phyloP scores from a whole-genome alignment of 1,284 basidiomycete genomes.

The Lentinula novae-zelandiae region DNA sequence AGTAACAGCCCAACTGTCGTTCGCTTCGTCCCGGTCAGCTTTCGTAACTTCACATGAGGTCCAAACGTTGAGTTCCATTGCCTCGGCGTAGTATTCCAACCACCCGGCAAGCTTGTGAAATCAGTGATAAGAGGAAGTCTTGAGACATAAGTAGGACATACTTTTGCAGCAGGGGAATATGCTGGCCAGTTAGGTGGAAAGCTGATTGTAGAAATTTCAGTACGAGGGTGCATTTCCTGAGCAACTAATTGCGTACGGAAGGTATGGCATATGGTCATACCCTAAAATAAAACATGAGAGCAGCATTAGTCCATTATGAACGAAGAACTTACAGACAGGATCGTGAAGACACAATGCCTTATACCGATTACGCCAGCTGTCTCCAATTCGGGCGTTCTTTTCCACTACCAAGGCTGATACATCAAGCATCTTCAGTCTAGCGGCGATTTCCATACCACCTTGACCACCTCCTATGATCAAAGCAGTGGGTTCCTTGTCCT shows the following conservation, averaged over 20 bases:
- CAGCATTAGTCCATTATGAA: slow-evolving; percentile 15
- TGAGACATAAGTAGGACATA: background rate
- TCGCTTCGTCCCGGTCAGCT: slow-evolving; percentile 27
- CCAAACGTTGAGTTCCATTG: slow-evolving; percentile 46
- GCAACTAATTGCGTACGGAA: slow-evolving; percentile 35
- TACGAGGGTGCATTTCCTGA: background rate
- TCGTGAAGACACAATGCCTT: slow-evolving; percentile 52
- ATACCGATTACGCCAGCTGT: slow-evolving; percentile 52
- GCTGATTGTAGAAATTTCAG: background rate
- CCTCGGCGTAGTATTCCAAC: slow-evolving; percentile 43
- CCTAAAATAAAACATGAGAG: slow-evolving; percentile 27
- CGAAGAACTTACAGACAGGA: slow-evolving; percentile 43
- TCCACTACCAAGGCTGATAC: slow-evolving; percentile 51
- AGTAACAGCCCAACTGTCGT: slow-evolving; percentile 34
- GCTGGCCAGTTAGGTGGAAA: slow-evolving; percentile 16
- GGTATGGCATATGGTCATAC: slow-evolving; percentile 56
- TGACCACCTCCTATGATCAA: slow-evolving; percentile 66
- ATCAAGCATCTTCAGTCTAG: slow-evolving; percentile 48
- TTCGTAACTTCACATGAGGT: slow-evolving; percentile 29
- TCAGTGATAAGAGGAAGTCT: background rate
- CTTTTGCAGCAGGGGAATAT: slow-evolving; percentile 13
- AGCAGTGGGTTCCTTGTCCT: slow-evolving; percentile 37
- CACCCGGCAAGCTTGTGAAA: slow-evolving; percentile 37
- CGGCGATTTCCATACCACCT: slow-evolving; percentile 57
- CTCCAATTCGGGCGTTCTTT: slow-evolving; percentile 43